Evolutionary conservation across 2,329 filamentous ascomycete species (phyloP).

Genomic region (Scedosporium apiospermum): DNA sequence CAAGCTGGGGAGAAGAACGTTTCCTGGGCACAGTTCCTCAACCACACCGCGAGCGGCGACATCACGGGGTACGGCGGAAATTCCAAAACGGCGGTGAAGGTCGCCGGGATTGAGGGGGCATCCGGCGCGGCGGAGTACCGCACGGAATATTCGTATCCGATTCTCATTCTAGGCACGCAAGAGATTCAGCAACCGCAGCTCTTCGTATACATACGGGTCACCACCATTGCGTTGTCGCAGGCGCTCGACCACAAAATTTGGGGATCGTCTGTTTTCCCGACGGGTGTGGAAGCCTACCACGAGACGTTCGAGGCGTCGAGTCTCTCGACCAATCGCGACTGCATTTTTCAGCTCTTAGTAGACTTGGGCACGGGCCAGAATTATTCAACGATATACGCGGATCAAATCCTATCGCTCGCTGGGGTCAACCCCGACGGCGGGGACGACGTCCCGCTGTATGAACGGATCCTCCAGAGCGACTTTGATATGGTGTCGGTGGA

Average conservation of each 20-base stretch:
- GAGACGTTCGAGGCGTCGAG: slow-evolving; percentile 15
- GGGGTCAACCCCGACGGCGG: slow-evolving; percentile 18
- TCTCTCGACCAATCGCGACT: slow-evolving; percentile 44
- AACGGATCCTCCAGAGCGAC: slow-evolving; percentile 41
- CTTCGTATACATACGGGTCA: not conserved
- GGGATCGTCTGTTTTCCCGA: slow-evolving; percentile 41
- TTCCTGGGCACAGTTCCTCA: slow-evolving; percentile 50
- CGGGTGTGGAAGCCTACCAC: slow-evolving; percentile 44
- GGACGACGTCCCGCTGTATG: slow-evolving; percentile 38
- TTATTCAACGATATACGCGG: slow-evolving; percentile 44
- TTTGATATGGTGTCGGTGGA: slow-evolving; percentile 45
- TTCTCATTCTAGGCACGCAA: slow-evolving; percentile 30
- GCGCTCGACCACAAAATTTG: slow-evolving; percentile 25
- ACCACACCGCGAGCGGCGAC: slow-evolving; percentile 42
- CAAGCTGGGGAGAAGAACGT: slow-evolving; percentile 16
- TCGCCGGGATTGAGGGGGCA: slow-evolving; percentile 33
- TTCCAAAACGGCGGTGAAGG: slow-evolving; percentile 32
- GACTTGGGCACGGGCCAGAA: slow-evolving; percentile 32
- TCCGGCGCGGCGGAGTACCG: slow-evolving; percentile 32
- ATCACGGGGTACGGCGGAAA: slow-evolving; percentile 23
- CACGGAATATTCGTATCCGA: slow-evolving; percentile 53
- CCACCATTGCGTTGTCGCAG: slow-evolving; percentile 21
- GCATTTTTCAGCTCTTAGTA: slow-evolving; percentile 36
- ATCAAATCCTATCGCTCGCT: slow-evolving; percentile 47
- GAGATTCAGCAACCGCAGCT: not conserved